Percentiles rank a stretch among this genome's conserved stretches.
These are phyloP conservation scores for Penicillium riverlandense DNA, from an alignment of 495 filamentous ascomycete species.

Conservation along the genomic window DNA sequence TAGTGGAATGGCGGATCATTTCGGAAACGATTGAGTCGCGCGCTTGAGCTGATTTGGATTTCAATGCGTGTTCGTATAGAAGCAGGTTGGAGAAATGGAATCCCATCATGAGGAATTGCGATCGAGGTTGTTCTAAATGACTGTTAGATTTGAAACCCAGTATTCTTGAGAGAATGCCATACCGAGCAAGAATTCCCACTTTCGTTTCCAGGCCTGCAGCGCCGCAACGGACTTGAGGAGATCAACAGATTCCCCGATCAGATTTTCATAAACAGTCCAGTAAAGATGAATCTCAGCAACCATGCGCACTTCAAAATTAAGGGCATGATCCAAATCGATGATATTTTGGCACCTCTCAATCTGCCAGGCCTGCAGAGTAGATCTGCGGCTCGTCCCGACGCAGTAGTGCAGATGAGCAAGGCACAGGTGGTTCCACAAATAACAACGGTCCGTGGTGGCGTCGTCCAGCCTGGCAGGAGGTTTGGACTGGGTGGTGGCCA, in stretches of 20 bases:
- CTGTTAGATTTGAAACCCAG: not conserved
- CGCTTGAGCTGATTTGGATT: slow-evolving; percentile 23
- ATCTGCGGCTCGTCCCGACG: slow-evolving; percentile 34
- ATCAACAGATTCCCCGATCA: slow-evolving; percentile 17
- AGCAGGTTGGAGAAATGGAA: slow-evolving; percentile 40
- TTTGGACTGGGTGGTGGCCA: slow-evolving; percentile 11
- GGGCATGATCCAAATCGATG: slow-evolving; percentile 29
- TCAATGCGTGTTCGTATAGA: slow-evolving; percentile 33
- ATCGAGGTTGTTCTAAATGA: slow-evolving; percentile 32
- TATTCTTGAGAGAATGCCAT: not conserved
- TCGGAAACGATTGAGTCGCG: slow-evolving; percentile 32
- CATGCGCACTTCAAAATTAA: slow-evolving; percentile 41
- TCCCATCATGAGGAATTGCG: slow-evolving; percentile 43
- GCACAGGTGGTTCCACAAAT: slow-evolving; percentile 42
- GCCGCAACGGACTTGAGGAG: slow-evolving; percentile 23
- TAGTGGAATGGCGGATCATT: slow-evolving; percentile 35
- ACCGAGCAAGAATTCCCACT: slow-evolving; percentile 37
- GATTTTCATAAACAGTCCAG: slow-evolving; percentile 34
- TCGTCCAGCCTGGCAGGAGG: slow-evolving; percentile 4
- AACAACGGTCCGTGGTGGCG: slow-evolving; percentile 19
- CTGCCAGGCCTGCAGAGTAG: slow-evolving; percentile 29
- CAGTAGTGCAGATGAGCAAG: slow-evolving; percentile 41
- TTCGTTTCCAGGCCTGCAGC: slow-evolving; percentile 30
- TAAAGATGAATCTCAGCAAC: slow-evolving; percentile 39
- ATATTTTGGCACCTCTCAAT: slow-evolving; percentile 30